phyloP scores from a whole-genome alignment of 345 rosid species.

The Syzygium grande region DNA sequence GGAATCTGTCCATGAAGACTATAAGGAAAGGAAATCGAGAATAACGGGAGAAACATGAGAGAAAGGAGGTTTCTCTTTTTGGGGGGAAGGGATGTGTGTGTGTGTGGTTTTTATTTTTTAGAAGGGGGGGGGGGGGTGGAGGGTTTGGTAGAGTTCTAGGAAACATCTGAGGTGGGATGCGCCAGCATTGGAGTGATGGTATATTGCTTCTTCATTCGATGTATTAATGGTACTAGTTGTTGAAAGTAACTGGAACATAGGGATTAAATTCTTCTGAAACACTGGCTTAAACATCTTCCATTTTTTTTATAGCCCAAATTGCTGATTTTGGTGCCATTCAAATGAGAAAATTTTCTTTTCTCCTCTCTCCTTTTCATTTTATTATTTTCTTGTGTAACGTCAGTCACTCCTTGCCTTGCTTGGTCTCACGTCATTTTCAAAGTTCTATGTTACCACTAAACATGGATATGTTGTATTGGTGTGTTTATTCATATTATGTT shows the following conservation, averaged over 20 bases:
- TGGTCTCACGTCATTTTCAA: not conserved
- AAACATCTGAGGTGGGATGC: not conserved
- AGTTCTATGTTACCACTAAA: not conserved
- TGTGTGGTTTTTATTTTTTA: not conserved
- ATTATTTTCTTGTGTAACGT: not conserved
- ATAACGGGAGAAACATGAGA: not conserved
- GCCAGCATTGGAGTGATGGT: not conserved
- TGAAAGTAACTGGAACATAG: not conserved
- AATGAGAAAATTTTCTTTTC: not conserved
- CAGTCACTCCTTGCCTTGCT: not conserved
- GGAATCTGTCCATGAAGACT: not conserved
- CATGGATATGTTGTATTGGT: not conserved
- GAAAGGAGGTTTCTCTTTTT: not conserved
- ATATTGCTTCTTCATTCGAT: not conserved
- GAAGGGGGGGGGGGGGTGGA: not conserved
- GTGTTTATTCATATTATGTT: not conserved
- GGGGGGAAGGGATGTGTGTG: not conserved
- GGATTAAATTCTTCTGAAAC: not conserved
- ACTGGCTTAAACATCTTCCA: not conserved
- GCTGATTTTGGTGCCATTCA: not conserved
- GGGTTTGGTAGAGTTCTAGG: not conserved
- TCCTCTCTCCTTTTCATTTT: not conserved
- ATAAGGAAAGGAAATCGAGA: not conserved
- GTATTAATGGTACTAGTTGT: not conserved
- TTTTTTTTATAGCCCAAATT: not conserved